These are phyloP conservation scores for Aspergillus homomorphus DNA, from an alignment of 495 filamentous ascomycete genomes.

Conservation along the genomic window DNA sequence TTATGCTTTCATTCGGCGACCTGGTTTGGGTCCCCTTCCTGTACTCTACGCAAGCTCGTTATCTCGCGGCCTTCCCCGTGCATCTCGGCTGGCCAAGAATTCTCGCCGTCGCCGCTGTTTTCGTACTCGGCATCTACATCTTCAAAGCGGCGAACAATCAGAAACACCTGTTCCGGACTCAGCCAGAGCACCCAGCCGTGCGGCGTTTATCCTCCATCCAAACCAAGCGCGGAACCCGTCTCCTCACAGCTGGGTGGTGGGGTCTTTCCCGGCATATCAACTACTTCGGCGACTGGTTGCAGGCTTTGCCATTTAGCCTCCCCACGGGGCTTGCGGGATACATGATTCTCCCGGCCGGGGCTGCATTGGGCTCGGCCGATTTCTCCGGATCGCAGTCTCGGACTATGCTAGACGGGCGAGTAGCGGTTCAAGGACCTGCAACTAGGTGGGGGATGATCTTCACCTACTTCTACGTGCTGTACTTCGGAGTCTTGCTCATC, in stretches of 20 bases:
- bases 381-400: conserved; percentile 41
- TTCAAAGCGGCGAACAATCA: conserved; percentile 79
- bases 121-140: conserved; percentile 67
- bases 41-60: conserved; percentile 74
- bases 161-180: conserved; percentile 79
- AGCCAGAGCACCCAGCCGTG: conserved; percentile 69
- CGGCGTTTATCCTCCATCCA: conserved; percentile 71
- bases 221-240: conserved; percentile 68
- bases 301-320: conserved; percentile 77
- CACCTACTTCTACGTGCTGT: conserved; percentile 85
- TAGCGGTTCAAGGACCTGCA: conserved; percentile 55
- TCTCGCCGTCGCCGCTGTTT: conserved; percentile 53
- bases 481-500: conserved; percentile 77
- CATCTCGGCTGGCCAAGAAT: conserved; percentile 61
- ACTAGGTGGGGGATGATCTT: conserved; percentile 70
- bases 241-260: conserved; percentile 86
- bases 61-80: conserved; percentile 71
- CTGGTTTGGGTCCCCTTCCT: conserved; percentile 83
- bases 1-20: conserved; percentile 85
- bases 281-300: conserved; percentile 86
- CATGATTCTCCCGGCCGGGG: conserved; percentile 38
- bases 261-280: conserved; percentile 82
- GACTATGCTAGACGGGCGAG: conserved; percentile 37
- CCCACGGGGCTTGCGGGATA: conserved; percentile 80
- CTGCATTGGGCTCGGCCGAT: conserved; percentile 27